Evolutionary conservation across 1,284 basidiomycete species (phyloP).

Genomic region (Malassezia yamatoensis): DNA sequence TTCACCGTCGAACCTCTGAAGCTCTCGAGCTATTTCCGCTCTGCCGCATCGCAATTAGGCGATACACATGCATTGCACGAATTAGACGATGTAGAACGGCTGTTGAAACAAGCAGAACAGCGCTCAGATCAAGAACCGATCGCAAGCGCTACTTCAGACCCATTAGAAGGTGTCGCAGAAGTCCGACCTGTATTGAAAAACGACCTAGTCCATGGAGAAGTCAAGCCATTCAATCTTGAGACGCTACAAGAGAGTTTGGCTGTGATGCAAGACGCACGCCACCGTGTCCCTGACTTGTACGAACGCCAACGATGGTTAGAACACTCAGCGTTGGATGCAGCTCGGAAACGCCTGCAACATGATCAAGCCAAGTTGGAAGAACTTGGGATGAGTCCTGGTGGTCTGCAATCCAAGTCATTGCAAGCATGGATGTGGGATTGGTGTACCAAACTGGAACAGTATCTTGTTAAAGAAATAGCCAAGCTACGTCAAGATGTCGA

Average conservation of each 20-base stretch:
- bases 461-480: slow-evolving; percentile 25
- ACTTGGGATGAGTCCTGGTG: slow-evolving; percentile 28
- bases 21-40: slow-evolving; percentile 20
- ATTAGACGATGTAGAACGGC: slow-evolving; percentile 24
- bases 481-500: slow-evolving; percentile 14
- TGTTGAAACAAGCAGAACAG: slow-evolving; percentile 18
- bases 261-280: slow-evolving; percentile 32
- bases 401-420: slow-evolving; percentile 30
- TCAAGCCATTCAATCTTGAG: slow-evolving; percentile 36
- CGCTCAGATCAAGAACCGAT: background rate
- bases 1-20: slow-evolving; percentile 2
- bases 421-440: slow-evolving; percentile 47
- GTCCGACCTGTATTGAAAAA: slow-evolving; percentile 28
- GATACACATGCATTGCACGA: slow-evolving; percentile 24
- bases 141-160: background rate
- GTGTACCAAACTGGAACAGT: slow-evolving; percentile 34
- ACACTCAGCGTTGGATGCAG: slow-evolving; percentile 39
- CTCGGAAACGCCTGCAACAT: slow-evolving; percentile 35
- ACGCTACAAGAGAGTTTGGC: slow-evolving; percentile 37
- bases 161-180: slow-evolving; percentile 20
- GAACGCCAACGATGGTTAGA: slow-evolving; percentile 46
- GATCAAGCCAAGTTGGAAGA: slow-evolving; percentile 31
- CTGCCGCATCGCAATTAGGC: slow-evolving; percentile 24
- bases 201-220: slow-evolving; percentile 17
- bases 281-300: slow-evolving; percentile 29